Evolutionary conservation across 257 asterid species (phyloP), one percentile per base, ranked within the genome.

Genomic region (Primulina eburnea): DNA sequence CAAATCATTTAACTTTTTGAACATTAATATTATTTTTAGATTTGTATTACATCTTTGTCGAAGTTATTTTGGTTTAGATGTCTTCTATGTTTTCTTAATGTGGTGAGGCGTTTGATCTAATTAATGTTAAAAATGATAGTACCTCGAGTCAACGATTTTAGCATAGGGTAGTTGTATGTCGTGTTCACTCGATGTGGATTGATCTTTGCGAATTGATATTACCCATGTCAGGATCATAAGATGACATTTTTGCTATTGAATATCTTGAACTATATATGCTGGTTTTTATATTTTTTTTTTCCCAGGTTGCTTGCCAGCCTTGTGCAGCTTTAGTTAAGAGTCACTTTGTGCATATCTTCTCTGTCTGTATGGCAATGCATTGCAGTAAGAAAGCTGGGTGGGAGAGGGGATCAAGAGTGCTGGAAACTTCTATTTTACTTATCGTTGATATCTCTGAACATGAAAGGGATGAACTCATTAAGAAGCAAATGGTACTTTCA

Each of bases 391-490:
- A 73, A 76, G 72, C 78, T 72, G 95, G 88, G 35, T 82, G 88
- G 76, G 85, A 82, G 62, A 89, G 81, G 77, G 99, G 95, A 68
- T 80, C 87, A 65, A 66, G 79, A 76, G 90, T 81, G 77, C 82
- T 93, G 79, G 95, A 84, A 78, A 80, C 81, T 75, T 84, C 83
- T 76, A 76, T 93, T 76, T 84, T 93, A 71, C 81, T 65, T 56
- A 74, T 90, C 71, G 94, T 92, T 79, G 88, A 78, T 74, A 89
- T 93, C 74, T 82, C 96, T 57, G 95, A 86, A 82, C 82, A 65
- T 75, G 97, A 89, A 75, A 84, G 99, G 70, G 99, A 93, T 79
- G 90, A 83, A 65, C 87, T 93, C 28, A 90, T 90, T 60, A 90
- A 85, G 86, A 90, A 82, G 61, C 89, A 75, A 61, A 90, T 90